Evolutionary conservation across 1,139 yeast species (phyloP).

Genomic region (Saccharomyces hybrid): DNA sequence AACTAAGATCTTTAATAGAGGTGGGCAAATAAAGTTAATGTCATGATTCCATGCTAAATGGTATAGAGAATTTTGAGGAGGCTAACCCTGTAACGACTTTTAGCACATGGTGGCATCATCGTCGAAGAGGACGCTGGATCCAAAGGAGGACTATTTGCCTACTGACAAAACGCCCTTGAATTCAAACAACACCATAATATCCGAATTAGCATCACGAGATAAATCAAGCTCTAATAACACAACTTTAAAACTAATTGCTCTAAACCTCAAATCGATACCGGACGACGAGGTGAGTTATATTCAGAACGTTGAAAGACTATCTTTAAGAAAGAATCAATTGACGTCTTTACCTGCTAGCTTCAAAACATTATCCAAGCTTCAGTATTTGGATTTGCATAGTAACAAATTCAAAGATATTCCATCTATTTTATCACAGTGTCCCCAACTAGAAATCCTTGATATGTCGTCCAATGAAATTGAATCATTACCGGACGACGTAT

Average conservation of each 20-base stretch:
- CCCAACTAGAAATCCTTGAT: constrained; percentile 57
- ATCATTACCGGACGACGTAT: constrained; percentile 37
- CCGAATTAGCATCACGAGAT: constrained; percentile 17
- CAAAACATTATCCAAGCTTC: constrained; percentile 39
- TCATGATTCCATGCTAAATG: background rate
- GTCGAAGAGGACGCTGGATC: background rate
- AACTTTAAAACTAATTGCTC: constrained; percentile 25
- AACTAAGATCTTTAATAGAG: background rate
- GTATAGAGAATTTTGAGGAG: background rate
- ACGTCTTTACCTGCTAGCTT: constrained; percentile 45
- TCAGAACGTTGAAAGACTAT: constrained; percentile 44
- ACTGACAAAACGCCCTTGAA: background rate
- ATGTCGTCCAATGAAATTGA: constrained; percentile 51
- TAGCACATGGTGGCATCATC: background rate
- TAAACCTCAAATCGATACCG: constrained; percentile 20
- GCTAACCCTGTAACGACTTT: background rate
- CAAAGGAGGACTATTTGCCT: background rate
- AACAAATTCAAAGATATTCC: constrained; percentile 54
- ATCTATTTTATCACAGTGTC: constrained; percentile 36
- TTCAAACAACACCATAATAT: constrained; percentile 8
- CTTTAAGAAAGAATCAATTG: constrained; percentile 46
- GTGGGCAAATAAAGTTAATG: background rate
- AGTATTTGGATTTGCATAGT: constrained; percentile 60
- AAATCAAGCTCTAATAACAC: constrained; percentile 9
- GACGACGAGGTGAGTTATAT: constrained; percentile 38